Percentiles rank a stretch among this genome's conserved stretches.
These are phyloP conservation scores for Rhizopogon rudus DNA, from an alignment of 768 basidiomycete species.

Conservation along the genomic window DNA sequence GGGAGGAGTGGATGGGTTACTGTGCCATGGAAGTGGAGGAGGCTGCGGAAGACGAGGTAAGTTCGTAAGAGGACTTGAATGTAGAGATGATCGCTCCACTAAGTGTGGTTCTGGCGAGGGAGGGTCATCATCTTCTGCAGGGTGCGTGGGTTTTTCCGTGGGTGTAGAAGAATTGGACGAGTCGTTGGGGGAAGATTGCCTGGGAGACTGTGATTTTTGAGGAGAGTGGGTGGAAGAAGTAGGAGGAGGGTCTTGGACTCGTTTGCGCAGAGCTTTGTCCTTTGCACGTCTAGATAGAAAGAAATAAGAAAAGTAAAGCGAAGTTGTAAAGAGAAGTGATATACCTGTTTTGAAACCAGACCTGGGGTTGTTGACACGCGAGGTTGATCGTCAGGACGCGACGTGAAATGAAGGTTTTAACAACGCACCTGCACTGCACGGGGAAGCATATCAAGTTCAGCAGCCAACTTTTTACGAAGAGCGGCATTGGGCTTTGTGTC, in stretches of 20 bases:
- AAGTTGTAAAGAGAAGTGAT: conserved; percentile 5
- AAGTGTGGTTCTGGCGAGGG: conserved; percentile 2
- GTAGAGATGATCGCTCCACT: not conserved
- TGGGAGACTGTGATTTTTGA: conserved; percentile 8
- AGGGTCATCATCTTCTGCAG: conserved; percentile 9
- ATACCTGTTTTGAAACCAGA: conserved; percentile 89
- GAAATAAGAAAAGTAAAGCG: conserved; percentile 8
- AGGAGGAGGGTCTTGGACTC: conserved; percentile 30
- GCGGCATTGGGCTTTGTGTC: conserved; percentile 90
- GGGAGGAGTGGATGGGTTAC: conserved; percentile 28
- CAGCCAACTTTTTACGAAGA: conserved; percentile 73
- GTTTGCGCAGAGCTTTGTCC: conserved; percentile 63
- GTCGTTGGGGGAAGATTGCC: conserved; percentile 27
- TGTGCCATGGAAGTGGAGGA: conserved; percentile 21
- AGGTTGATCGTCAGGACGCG: conserved; percentile 15
- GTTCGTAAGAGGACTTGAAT: conserved; percentile 16
- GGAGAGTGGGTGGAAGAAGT: not conserved
- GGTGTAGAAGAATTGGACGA: conserved; percentile 31
- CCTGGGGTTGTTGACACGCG: conserved; percentile 40
- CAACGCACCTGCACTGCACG: conserved; percentile 86
- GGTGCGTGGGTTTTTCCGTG: conserved; percentile 32
- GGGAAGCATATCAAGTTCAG: conserved; percentile 86
- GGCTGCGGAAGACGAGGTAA: conserved; percentile 17
- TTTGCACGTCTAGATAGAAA: conserved; percentile 62
- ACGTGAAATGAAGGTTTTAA: not conserved